Percentiles rank a stretch among this genome's conserved stretches.
Evolutionary conservation across 2,329 filamentous ascomycete genomes (phyloP).

Genomic region (Acrocalymma vagum): DNA sequence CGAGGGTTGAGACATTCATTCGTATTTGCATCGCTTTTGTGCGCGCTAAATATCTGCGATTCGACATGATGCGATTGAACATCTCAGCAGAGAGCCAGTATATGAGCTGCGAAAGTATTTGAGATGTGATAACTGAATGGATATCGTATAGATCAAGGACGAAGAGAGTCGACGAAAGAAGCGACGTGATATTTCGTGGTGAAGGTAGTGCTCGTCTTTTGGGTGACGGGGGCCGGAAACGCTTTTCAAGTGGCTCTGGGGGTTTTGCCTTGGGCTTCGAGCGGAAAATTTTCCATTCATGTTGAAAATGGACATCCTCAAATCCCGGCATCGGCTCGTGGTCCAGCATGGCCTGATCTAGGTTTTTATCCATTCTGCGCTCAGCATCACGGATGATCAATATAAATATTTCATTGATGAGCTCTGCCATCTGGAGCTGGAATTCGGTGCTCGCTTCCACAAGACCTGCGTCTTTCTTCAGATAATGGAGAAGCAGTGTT

Average conservation of each 20-base stretch:
- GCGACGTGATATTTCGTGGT: constrained; percentile 92
- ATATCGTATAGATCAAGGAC: constrained; percentile 99
- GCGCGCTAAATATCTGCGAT: constrained; percentile 89
- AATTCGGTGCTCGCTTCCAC: constrained; percentile 85
- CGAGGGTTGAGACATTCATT: constrained; percentile 95
- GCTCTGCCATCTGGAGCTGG: constrained; percentile 89
- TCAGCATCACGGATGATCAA: constrained; percentile 96
- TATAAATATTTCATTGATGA: constrained; percentile 98
- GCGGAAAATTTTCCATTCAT: constrained; percentile 98
- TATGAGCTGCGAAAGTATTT: constrained; percentile 89
- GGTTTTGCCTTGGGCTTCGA: constrained; percentile 87
- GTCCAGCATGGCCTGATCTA: constrained; percentile 93
- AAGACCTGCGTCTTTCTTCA: constrained; percentile 91
- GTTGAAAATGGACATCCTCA: constrained; percentile 95
- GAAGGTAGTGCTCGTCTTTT: constrained; percentile 91
- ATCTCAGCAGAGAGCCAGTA: constrained; percentile 97
- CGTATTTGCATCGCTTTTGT: constrained; percentile 99
- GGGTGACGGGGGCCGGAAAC: constrained; percentile 90
- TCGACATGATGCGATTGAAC: constrained; percentile 98
- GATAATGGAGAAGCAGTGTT: constrained; percentile 91
- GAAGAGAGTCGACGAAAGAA: constrained; percentile 94
- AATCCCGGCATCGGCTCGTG: constrained; percentile 98
- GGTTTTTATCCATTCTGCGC: constrained; percentile 91
- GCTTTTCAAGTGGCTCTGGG: constrained; percentile 86
- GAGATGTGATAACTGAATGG: constrained; percentile 92